Evolutionary conservation across 2,329 filamentous ascomycete species (phyloP), one percentile per base, ranked within the genome.

Genomic region (Cladosporium sp.): DNA sequence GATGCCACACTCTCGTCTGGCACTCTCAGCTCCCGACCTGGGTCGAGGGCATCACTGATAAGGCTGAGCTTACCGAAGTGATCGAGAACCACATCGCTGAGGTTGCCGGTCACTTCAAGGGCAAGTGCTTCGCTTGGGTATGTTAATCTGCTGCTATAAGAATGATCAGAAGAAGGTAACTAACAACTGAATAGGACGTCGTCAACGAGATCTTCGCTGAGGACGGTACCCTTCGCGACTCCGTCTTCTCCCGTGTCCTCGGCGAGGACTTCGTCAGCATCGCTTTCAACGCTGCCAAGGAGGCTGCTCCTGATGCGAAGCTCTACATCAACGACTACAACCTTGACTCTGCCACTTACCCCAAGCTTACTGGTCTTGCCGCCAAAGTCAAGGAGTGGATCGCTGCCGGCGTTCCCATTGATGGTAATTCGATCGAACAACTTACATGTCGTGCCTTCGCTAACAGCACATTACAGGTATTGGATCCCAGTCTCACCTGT

Each of bases 251-350:
- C 59, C 74, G 78, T 20, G 79, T 88, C 1, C 75, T 88, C 3
- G 84, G 85, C 38, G 83, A 87, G 68, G 77, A 78, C 64, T 88
- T 85, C 61, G 79, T 89, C 47, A 72, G 73, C 18, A 84, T 86
- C 59, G 85, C 85, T 29, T 89, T 88, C 70, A 73, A 78, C 43
- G 80, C 85, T 7, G 47, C 47, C 16, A 43, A 38, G 32, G 42
- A 50, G 18, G 47, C 47, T 7, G 85, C 88, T 63, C 83, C 85
- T 1, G 60, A 68, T 49, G 83, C 82, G 2, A 84, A 84, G 68
- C 74, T 88, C 29, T 90, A 86, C 72, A 86, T 88, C 69, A 90
- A 89, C 68, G 85, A 89, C 61, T 76, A 74, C 63, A 76, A 75
- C 70, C 76, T 86, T 45, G 84, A 86, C 69, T 72, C 67, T 39